These are phyloP conservation scores for Salix brachista DNA, from an alignment of 345 rosid genomes.

Conservation along the genomic window DNA sequence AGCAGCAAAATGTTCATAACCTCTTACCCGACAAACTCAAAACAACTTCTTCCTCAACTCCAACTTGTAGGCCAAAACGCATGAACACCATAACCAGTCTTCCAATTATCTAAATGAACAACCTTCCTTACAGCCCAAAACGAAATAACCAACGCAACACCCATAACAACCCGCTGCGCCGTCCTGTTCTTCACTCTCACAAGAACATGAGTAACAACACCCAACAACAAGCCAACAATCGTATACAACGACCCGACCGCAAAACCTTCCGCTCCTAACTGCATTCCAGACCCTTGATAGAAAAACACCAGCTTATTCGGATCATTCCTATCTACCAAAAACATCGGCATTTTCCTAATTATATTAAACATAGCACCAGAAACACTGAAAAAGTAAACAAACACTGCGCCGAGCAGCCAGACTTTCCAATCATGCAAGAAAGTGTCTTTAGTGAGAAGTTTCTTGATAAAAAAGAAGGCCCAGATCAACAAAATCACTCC, in stretches of 20 bases:
- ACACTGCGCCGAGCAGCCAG: slow-evolving; percentile 66
- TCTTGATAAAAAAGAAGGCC: slow-evolving; percentile 47
- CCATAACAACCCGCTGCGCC: slow-evolving; percentile 52
- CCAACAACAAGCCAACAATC: slow-evolving; percentile 65
- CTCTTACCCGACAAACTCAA: not conserved
- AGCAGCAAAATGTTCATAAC: not conserved
- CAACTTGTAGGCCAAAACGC: slow-evolving; percentile 74
- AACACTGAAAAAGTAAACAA: slow-evolving; percentile 76
- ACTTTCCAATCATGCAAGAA: slow-evolving; percentile 56
- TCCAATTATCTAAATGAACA: slow-evolving; percentile 76
- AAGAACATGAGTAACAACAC: slow-evolving; percentile 56
- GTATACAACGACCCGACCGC: slow-evolving; percentile 81
- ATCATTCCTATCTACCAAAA: slow-evolving; percentile 61
- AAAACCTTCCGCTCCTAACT: slow-evolving; percentile 83
- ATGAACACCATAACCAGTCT: slow-evolving; percentile 81
- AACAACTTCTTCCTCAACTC: slow-evolving; percentile 22
- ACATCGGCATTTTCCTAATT: slow-evolving; percentile 81
- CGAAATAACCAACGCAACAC: slow-evolving; percentile 46
- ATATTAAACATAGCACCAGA: slow-evolving; percentile 81
- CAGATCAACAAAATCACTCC: slow-evolving; percentile 31
- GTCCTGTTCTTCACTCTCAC: slow-evolving; percentile 48
- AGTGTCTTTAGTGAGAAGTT: slow-evolving; percentile 50
- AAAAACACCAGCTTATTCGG: slow-evolving; percentile 64
- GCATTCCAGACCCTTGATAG: slow-evolving; percentile 85
- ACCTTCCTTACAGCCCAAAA: slow-evolving; percentile 78